Conservation (phyloP, 2,329 filamentous ascomycete species). For the Penicillium decumbens region DNA sequence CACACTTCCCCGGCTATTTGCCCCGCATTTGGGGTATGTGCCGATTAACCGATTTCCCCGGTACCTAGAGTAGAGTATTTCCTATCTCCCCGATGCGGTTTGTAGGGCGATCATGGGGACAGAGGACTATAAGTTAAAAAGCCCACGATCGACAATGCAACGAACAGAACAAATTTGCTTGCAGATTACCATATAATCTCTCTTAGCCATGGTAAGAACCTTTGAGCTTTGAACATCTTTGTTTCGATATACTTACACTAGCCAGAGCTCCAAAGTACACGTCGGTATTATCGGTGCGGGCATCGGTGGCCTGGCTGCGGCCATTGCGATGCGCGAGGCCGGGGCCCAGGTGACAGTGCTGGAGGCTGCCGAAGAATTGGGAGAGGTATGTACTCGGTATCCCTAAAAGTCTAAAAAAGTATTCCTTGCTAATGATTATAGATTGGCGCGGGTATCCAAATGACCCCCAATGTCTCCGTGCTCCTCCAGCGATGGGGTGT, state of each 20-base stretch:
- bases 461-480: slow-evolving; percentile 42
- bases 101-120: not conserved
- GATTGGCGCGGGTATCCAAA: slow-evolving; percentile 37
- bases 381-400: slow-evolving; percentile 32
- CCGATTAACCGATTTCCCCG: not conserved
- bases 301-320: slow-evolving; percentile 42
- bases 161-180: no score
- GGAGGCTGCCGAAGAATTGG: slow-evolving; percentile 40
- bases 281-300: slow-evolving; percentile 38
- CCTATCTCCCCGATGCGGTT: not conserved
- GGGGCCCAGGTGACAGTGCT: slow-evolving; percentile 42
- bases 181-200: not conserved
- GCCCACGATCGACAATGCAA: not conserved
- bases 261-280: slow-evolving; percentile 2
- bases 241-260: not conserved
- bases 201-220: not conserved
- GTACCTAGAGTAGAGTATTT: not conserved
- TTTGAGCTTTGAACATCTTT: not conserved
- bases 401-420: not conserved
- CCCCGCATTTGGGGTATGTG: not conserved
- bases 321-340: slow-evolving; percentile 41
- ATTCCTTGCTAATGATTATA: slow-evolving; percentile 7
- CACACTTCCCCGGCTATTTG: not conserved
- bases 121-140: not conserved
- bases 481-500: slow-evolving; percentile 41